These are phyloP conservation scores for Dactylellina sp. DNA, from an alignment of 2,329 filamentous ascomycete species.

Conservation along the genomic window DNA sequence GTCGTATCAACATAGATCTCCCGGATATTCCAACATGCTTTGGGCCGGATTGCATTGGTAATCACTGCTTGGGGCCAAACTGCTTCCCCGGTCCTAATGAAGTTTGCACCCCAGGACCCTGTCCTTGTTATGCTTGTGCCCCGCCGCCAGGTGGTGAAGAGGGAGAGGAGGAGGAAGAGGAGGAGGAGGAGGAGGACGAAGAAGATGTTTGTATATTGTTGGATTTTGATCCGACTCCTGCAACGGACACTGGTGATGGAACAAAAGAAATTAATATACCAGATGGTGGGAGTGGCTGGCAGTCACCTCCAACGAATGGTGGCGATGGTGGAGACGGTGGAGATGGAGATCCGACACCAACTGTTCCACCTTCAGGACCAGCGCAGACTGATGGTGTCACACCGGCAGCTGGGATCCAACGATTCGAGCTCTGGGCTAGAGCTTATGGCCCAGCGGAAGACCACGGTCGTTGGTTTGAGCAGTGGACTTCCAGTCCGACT, in stretches of 20 bases:
- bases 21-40: not conserved
- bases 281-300: not conserved
- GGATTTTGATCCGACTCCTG: not conserved
- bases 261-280: constrained; percentile 3
- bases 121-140: not conserved
- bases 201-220: not conserved
- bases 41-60: not conserved
- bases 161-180: constrained; percentile 8
- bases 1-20: not conserved
- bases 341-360: not conserved
- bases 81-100: constrained; percentile 11
- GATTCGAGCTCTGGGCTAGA: constrained; percentile 5
- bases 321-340: not conserved
- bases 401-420: not conserved
- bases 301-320: not conserved
- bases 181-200: constrained; percentile 5
- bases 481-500: not conserved
- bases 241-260: not conserved
- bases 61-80: not conserved
- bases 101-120: constrained; percentile 2
- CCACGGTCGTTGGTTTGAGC: not conserved
- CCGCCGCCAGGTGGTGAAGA: not conserved
- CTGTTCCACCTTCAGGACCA: not conserved
- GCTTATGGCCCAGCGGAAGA: not conserved
- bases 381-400: not conserved